These are phyloP conservation scores for Leccinum fibrillosum DNA, from an alignment of 768 basidiomycete genomes.

Conservation along the genomic window DNA sequence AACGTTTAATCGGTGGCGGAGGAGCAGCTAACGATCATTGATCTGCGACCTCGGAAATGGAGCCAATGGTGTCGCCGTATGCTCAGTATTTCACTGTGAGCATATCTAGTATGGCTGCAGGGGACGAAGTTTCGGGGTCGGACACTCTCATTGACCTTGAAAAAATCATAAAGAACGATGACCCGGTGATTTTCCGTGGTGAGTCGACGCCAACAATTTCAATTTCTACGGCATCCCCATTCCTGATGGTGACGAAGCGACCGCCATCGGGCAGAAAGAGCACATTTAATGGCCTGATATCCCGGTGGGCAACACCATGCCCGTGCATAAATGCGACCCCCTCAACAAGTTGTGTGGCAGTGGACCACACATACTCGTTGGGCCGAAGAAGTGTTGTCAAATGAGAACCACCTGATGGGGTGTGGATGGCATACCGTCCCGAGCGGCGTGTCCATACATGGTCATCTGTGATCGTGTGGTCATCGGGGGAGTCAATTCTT, in stretches of 20 bases:
- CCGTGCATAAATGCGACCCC: background rate
- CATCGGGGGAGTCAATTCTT: background rate
- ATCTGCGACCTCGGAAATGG: no score
- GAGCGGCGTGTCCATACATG: background rate
- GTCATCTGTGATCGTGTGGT: background rate
- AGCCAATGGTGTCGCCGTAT: no score
- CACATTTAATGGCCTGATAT: background rate
- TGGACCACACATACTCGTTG: background rate
- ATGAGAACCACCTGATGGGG: background rate
- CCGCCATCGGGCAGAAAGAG: background rate
- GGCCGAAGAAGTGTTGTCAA: background rate
- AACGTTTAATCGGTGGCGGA: no score
- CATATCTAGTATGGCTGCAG: no score
- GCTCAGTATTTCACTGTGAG: no score
- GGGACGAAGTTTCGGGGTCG: background rate
- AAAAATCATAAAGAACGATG: slow-evolving; percentile 1
- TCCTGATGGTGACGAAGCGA: background rate
- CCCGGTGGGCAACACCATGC: background rate
- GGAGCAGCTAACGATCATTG: no score
- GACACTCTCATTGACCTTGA: background rate
- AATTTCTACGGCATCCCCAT: background rate
- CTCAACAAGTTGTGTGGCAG: background rate
- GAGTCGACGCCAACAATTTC: background rate
- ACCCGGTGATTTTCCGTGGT: background rate
- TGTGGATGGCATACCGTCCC: background rate